Conservation (phyloP, 306 rosid species). For the Quercus bicolor region DNA sequence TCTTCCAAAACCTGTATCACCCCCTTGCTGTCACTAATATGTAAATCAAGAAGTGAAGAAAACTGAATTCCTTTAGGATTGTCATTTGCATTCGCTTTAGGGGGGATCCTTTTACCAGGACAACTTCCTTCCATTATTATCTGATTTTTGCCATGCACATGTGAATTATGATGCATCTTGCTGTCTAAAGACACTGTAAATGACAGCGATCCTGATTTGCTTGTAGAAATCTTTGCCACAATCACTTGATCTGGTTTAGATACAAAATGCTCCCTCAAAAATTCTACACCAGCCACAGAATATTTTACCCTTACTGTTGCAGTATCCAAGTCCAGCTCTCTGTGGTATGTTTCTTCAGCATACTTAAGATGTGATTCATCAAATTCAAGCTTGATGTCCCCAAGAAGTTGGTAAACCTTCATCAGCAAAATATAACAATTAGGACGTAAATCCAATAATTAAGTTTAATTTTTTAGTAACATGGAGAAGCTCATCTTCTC, state of each 20-base stretch:
- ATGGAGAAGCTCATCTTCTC: slow-evolving; percentile 2
- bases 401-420: slow-evolving; percentile 82
- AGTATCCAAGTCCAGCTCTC: slow-evolving; percentile 81
- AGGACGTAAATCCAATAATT: not conserved
- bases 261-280: slow-evolving; percentile 77
- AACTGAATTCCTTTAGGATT: slow-evolving; percentile 74
- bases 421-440: slow-evolving; percentile 23
- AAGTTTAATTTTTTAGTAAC: slow-evolving; percentile 5
- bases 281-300: slow-evolving; percentile 67
- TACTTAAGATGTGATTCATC: slow-evolving; percentile 64
- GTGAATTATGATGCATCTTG: slow-evolving; percentile 58
- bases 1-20: slow-evolving; percentile 56
- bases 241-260: slow-evolving; percentile 78
- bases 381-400: slow-evolving; percentile 77
- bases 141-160: slow-evolving; percentile 49
- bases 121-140: slow-evolving; percentile 73
- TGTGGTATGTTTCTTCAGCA: slow-evolving; percentile 52
- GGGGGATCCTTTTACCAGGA: slow-evolving; percentile 48
- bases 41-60: slow-evolving; percentile 74
- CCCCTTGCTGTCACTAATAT: slow-evolving; percentile 61
- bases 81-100: slow-evolving; percentile 36
- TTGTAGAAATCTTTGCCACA: slow-evolving; percentile 63
- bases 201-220: slow-evolving; percentile 66
- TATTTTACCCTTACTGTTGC: slow-evolving; percentile 69
- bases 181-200: slow-evolving; percentile 70